A percentile compares a stretch with the other conserved stretches of the same genome.
phyloP scores from a whole-genome alignment of 306 rosid species.

The Urtica urens region DNA sequence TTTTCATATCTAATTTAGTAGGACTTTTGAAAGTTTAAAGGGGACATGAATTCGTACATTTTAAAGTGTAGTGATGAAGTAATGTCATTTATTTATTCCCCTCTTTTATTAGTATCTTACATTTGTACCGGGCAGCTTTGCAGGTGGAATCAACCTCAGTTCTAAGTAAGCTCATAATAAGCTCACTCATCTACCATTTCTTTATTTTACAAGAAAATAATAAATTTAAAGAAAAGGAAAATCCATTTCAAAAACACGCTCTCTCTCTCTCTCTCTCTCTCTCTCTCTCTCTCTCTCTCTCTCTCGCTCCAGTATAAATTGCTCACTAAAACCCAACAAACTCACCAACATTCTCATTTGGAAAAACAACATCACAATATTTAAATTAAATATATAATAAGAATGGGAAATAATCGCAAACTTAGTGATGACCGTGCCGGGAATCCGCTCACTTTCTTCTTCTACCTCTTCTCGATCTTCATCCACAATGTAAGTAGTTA shows the following conservation, averaged over 20 bases:
- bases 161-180: neutral
- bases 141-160: neutral
- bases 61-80: too few relatives aligned
- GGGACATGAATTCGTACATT: too few relatives aligned
- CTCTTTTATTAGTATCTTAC: neutral
- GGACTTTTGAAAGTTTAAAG: too few relatives aligned
- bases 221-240: neutral
- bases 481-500: slow-evolving; percentile 66
- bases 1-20: too few relatives aligned
- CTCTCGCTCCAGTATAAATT: slow-evolving; percentile 41
- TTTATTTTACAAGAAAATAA: neutral
- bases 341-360: slow-evolving; percentile 41
- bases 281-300: slow-evolving; percentile 11
- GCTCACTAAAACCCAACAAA: slow-evolving; percentile 33
- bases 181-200: neutral
- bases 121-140: slow-evolving; percentile 4
- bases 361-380: slow-evolving; percentile 1
- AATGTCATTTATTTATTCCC: neutral
- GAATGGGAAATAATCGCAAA: slow-evolving; percentile 12
- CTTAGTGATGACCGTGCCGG: too few relatives aligned
- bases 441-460: slow-evolving; percentile 34
- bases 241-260: slow-evolving; percentile 1
- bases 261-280: neutral
- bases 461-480: slow-evolving; percentile 48
- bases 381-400: neutral